phyloP scores from a whole-genome alignment of 257 asterid species.

The Solanum peruvianum region DNA sequence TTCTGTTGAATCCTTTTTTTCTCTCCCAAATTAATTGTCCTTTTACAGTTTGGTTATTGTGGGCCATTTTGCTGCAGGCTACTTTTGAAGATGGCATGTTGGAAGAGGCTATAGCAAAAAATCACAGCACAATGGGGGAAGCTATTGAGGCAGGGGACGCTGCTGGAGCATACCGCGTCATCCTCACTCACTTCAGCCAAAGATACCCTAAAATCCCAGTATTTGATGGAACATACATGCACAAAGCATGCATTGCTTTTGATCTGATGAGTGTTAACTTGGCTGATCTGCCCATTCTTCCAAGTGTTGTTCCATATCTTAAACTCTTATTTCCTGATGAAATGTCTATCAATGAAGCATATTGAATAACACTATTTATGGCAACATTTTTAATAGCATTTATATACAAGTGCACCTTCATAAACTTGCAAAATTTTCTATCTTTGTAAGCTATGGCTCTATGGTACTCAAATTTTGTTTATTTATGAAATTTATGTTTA shows the following conservation, averaged over 20 bases:
- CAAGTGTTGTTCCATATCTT: constrained; percentile 59
- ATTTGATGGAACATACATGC: constrained; percentile 49
- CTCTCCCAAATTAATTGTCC: not conserved
- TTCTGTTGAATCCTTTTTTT: not conserved
- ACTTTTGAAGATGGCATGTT: constrained; percentile 76
- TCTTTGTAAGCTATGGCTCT: not conserved
- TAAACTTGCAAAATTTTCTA: not conserved
- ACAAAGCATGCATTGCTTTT: constrained; percentile 76
- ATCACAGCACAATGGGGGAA: constrained; percentile 85
- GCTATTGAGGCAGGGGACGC: constrained; percentile 64
- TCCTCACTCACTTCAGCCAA: constrained; percentile 93
- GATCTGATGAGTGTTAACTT: constrained; percentile 86
- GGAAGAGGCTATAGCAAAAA: constrained; percentile 65
- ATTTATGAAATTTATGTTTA: not conserved
- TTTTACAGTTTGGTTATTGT: not conserved
- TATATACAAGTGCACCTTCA: not conserved
- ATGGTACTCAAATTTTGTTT: not conserved
- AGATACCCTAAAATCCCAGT: constrained; percentile 94
- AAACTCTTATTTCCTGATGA: constrained; percentile 67
- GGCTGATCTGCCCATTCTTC: constrained; percentile 68
- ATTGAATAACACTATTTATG: not conserved
- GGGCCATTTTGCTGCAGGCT: constrained; percentile 34
- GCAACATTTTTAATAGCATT: not conserved
- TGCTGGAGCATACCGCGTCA: constrained; percentile 69
- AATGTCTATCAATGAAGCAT: constrained; percentile 45